Percentiles rank a stretch among this genome's conserved stretches.
phyloP scores from a whole-genome alignment of 257 asterid species.

The Solanum paucissectum region DNA sequence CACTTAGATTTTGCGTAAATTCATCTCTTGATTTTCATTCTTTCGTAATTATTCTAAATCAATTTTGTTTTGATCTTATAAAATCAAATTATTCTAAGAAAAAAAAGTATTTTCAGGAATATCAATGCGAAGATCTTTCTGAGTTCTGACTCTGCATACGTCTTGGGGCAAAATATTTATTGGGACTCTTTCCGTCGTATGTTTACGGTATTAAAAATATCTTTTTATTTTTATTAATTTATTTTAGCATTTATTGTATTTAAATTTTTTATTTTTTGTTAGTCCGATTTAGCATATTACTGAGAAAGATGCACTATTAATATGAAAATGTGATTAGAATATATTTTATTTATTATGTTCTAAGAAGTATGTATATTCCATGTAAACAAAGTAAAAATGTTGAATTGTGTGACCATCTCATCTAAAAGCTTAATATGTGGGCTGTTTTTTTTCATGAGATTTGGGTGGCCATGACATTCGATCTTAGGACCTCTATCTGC shows the following conservation, averaged over 20 bases:
- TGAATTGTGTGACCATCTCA: too few relatives aligned
- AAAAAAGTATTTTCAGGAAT: too few relatives aligned
- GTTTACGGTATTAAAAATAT: background rate
- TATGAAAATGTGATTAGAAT: background rate
- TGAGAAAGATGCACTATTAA: background rate
- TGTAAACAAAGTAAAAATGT: background rate
- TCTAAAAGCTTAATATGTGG: too few relatives aligned
- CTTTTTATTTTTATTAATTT: too few relatives aligned
- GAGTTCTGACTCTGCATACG: background rate
- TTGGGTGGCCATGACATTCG: too few relatives aligned
- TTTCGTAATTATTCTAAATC: background rate
- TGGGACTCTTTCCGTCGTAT: background rate
- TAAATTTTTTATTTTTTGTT: background rate
- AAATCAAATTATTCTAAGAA: too few relatives aligned
- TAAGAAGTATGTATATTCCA: too few relatives aligned
- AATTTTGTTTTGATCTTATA: too few relatives aligned
- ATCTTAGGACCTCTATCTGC: too few relatives aligned
- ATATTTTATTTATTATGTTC: too few relatives aligned
- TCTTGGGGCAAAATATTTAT: background rate
- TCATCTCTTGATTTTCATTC: background rate
- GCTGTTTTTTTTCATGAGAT: too few relatives aligned
- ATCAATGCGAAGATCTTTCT: background rate
- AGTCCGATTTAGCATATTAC: background rate
- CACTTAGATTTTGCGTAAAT: too few relatives aligned
- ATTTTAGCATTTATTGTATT: background rate